Base-by-base conservation (phyloP, 2,329 filamentous ascomycete species). In the Capronia epimyces region DNA sequence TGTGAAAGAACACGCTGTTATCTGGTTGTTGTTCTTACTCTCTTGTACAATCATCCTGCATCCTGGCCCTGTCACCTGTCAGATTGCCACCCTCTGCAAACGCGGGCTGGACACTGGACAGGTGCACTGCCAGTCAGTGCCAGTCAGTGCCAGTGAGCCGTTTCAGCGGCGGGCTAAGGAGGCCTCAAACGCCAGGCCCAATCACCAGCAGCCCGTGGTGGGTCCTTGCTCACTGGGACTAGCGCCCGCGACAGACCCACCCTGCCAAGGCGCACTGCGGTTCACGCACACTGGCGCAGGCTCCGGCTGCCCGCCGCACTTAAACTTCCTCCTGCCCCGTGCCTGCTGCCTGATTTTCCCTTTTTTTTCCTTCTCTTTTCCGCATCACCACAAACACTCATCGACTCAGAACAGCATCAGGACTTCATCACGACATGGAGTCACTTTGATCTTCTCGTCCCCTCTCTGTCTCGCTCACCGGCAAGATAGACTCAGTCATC, bases 341-440 rank as follows among this genome's bases (percentile, higher is more conserved):
- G 40, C 44, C 32, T 49, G 46, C 48, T 63, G 62, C 58, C 59
- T 62, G 49, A 53, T 37, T 49, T 51, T 46, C 46, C 50, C 43
- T 56, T 50, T 45, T 55, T 46, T 47, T 55, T 46, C 52, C 43
- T 43, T 41, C 44, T 31, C 48, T 46, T 44, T 44, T 46, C 41
- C 32, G 45, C 50, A 53, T 47, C 47, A 49, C 54, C 49, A 42
- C 20, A 4, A 54, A 49, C 50, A 46, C 52, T 50, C 46, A 47
- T 50, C 45, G 36, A 40, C 43, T 25, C 36, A 59, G 34, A 56
- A 37, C 49, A 58, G 27, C 46, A 57, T 59, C 45, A 53, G 50
- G 57, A 61, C 57, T 59, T 52, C 62, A 62, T 53, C 61, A 50
- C 50, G 47, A 50, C 41, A 67, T 67, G 63, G 63, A 56, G 62